phyloP scores from a whole-genome alignment of 2,329 filamentous ascomycete species.

The Neoscytalidium dimidiatum region DNA sequence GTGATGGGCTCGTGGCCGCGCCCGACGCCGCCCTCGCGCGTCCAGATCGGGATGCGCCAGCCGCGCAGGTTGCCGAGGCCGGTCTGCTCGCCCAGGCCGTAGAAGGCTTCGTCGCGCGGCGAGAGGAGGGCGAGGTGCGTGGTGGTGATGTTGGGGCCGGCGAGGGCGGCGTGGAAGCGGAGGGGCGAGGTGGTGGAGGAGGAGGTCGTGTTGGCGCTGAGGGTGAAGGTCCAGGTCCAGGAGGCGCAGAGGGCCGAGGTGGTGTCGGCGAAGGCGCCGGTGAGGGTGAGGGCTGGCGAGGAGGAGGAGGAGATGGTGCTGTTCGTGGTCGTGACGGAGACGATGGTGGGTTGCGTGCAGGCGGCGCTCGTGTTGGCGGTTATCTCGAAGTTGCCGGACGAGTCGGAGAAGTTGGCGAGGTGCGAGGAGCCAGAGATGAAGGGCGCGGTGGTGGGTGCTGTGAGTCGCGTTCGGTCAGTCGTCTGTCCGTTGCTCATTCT shows the following conservation, averaged over 20 bases:
- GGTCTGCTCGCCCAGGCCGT: slow-evolving; percentile 30
- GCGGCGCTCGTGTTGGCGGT: neutral
- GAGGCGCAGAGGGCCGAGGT: neutral
- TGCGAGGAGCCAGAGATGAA: slow-evolving; percentile 16
- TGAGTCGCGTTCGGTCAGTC: neutral
- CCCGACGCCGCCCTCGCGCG: slow-evolving; percentile 32
- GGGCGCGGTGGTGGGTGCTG: slow-evolving; percentile 7
- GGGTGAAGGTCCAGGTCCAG: slow-evolving; percentile 10
- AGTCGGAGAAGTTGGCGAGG: slow-evolving; percentile 17
- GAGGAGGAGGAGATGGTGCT: neutral
- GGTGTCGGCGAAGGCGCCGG: slow-evolving; percentile 10
- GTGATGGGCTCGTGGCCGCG: slow-evolving; percentile 31
- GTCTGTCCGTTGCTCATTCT: neutral
- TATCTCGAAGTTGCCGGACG: slow-evolving; percentile 20
- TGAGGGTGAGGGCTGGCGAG: neutral
- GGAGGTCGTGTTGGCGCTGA: neutral
- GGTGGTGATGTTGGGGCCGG: neutral
- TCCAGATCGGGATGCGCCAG: slow-evolving; percentile 29
- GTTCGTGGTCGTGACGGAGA: neutral
- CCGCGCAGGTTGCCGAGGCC: slow-evolving; percentile 32
- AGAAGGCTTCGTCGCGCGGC: slow-evolving; percentile 28
- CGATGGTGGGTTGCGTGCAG: slow-evolving; percentile 3
- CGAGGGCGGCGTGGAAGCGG: neutral
- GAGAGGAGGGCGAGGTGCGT: slow-evolving; percentile 29
- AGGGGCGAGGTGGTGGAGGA: neutral